Conservation (phyloP, 768 basidiomycete species). For the Boletus sensibilis region DNA sequence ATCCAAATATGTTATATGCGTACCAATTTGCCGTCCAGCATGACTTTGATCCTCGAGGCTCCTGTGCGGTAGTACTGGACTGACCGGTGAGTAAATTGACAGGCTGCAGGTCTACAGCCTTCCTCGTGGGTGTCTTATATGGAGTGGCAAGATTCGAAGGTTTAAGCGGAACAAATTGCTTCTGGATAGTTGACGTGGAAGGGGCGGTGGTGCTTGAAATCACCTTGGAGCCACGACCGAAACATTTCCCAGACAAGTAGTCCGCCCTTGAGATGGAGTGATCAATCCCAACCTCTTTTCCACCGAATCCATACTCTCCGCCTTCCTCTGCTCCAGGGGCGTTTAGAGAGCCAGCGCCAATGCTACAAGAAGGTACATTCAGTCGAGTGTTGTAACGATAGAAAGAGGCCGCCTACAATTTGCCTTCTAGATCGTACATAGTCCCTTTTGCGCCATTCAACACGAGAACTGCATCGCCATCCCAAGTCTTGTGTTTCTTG, state of each 20-base stretch:
- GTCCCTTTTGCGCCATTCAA: conserved; percentile 45
- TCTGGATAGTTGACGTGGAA: conserved; percentile 32
- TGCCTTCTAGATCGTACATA: conserved; percentile 63
- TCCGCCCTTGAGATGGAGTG: conserved; percentile 51
- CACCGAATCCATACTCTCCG: conserved; percentile 41
- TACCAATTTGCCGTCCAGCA: conserved; percentile 76
- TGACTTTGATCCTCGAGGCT: conserved; percentile 23
- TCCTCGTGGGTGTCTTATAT: conserved; percentile 27
- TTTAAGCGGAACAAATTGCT: conserved; percentile 35
- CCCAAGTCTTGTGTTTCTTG: conserved; percentile 91
- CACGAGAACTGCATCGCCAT: conserved; percentile 73
- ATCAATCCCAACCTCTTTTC: conserved; percentile 68
- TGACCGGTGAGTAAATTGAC: conserved; percentile 35
- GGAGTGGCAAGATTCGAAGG: conserved; percentile 22
- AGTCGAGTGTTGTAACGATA: neutral
- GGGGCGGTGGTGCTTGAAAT: conserved; percentile 12
- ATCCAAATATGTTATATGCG: conserved; percentile 14
- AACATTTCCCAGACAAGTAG: conserved; percentile 65
- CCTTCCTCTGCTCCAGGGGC: conserved; percentile 38
- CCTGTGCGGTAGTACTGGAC: conserved; percentile 5
- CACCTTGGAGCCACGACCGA: conserved; percentile 39
- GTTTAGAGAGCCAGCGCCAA: conserved; percentile 50
- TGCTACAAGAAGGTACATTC: conserved; percentile 34
- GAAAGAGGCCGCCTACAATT: conserved; percentile 46
- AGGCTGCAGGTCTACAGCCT: conserved; percentile 40